Conservation (phyloP, 805 yeast genomes). For the Cyberlindnera nakhonratchasimensis region DNA sequence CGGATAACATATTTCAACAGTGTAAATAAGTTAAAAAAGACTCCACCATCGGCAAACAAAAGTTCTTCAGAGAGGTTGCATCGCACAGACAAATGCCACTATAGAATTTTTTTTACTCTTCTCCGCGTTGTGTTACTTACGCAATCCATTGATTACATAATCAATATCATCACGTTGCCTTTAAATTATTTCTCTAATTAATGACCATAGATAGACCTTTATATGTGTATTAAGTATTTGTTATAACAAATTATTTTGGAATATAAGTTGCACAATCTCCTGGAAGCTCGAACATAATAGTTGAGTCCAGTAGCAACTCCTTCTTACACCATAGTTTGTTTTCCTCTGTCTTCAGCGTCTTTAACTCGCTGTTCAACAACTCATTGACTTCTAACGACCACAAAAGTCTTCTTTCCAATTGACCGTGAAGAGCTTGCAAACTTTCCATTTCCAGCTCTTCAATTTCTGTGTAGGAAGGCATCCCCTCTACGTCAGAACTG, state of each 20-base stretch:
- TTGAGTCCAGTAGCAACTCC: slow-evolving; percentile 43
- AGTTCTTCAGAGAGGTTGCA: too few species aligned
- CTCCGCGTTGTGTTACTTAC: too few species aligned
- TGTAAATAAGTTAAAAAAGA: neutral
- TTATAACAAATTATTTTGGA: slow-evolving; percentile 3
- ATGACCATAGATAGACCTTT: too few species aligned
- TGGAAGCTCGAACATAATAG: slow-evolving; percentile 32
- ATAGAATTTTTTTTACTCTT: too few species aligned
- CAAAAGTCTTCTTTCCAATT: slow-evolving; percentile 32
- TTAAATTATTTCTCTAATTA: too few species aligned
- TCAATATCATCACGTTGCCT: too few species aligned
- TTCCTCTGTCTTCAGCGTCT: slow-evolving; percentile 32
- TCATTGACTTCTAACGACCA: slow-evolving; percentile 40
- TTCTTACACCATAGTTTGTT: slow-evolving; percentile 37
- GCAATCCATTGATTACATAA: too few species aligned
- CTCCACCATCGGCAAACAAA: neutral
- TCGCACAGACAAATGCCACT: too few species aligned
- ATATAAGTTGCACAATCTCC: slow-evolving; percentile 4
- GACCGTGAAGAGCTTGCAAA: slow-evolving; percentile 25
- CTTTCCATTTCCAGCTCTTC: slow-evolving; percentile 14
- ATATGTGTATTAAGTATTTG: too few species aligned
- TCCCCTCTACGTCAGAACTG: slow-evolving; percentile 15
- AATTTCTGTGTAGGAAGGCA: slow-evolving; percentile 20
- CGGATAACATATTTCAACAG: neutral
- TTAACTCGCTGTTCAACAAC: slow-evolving; percentile 33